Base-by-base conservation (phyloP, 108 stramenopile genomes). In the Pseudonitzschia multiseries region DNA sequence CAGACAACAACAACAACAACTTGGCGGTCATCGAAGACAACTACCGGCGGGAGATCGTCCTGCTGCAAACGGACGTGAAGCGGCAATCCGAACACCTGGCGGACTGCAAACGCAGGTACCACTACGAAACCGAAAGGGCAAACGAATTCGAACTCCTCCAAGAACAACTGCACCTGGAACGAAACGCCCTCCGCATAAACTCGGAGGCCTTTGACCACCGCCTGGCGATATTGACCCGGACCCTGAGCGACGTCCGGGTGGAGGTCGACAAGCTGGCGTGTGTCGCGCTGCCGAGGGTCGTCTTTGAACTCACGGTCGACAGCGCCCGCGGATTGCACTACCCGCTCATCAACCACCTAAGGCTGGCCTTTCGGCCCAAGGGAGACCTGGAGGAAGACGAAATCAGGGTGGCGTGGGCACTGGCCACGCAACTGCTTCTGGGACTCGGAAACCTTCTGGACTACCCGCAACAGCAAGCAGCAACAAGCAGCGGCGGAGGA, bases 291-390 rank as follows among this genome's bases (percentile, higher is more conserved):
- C 82, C 77, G 12, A 32, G 69, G 24, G 53, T 71, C 14, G 40
- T 86, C 9, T 81, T 84, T 63, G 76, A 83, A 28, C 40, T 89
- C n/a, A 78, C 75, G 46, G 79, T 86, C 18, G 86, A 87, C 54
- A 24, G 15, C 2, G 71, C 70, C 46, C 72, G 84, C 14, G 84
- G 87, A 2, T 44, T 85, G 40, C 74, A 84, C 40, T 88, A 88
- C 68, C 87, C 87, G 20, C 56, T 83, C 27, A 89, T 89, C 63
- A 89, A 89, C 53, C 79, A 84, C 65, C 63, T 86, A 14, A 61
- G 87, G 21, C 64, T 89, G n/a, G 83, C 81, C 12, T 84, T 78
- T 68, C 73, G 79, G 15, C 85, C 87, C 2, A 86, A 84, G 68
- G 84, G 79, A 42, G 84, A 84, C 73, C 64, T 81, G 20, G 28